phyloP scores from a whole-genome alignment of 176 grass and related monocot species.

The Pharus latifolius region DNA sequence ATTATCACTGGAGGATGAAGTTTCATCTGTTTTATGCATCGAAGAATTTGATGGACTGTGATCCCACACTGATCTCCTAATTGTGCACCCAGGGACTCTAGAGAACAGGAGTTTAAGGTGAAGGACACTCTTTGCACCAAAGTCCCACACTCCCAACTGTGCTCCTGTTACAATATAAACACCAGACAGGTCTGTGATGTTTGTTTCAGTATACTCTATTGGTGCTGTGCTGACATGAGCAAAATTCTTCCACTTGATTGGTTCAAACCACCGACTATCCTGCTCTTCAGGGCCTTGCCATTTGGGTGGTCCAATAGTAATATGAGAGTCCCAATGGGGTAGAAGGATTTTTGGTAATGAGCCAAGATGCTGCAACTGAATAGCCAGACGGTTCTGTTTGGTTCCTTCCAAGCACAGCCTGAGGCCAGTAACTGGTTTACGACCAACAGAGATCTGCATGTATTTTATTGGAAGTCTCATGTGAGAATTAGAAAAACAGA shows the following conservation, averaged over 20 bases:
- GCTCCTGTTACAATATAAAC: slow-evolving; percentile 94
- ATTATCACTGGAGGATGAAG: slow-evolving; percentile 56
- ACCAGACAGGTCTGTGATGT: slow-evolving; percentile 82
- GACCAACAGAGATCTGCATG: slow-evolving; percentile 85
- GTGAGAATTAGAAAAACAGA: neutral
- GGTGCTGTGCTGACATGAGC: slow-evolving; percentile 94
- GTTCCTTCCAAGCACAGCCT: slow-evolving; percentile 73
- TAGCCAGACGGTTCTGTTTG: slow-evolving; percentile 77
- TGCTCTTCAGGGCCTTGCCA: slow-evolving; percentile 98
- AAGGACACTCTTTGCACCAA: slow-evolving; percentile 75
- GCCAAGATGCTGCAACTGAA: slow-evolving; percentile 86
- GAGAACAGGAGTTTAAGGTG: slow-evolving; percentile 94
- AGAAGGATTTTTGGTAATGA: slow-evolving; percentile 89
- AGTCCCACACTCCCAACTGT: slow-evolving; percentile 97
- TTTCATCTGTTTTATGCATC: slow-evolving; percentile 42
- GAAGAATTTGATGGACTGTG: slow-evolving; percentile 54
- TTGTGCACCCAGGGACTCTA: slow-evolving; percentile 88
- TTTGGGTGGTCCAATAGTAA: slow-evolving; percentile 88
- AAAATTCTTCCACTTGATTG: slow-evolving; percentile 96
- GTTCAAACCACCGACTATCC: slow-evolving; percentile 98
- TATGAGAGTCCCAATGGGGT: slow-evolving; percentile 86
- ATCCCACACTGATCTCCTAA: slow-evolving; percentile 98
- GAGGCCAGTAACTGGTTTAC: slow-evolving; percentile 82
- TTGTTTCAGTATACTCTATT: slow-evolving; percentile 79
- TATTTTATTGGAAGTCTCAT: slow-evolving; percentile 11